Base-by-base conservation (phyloP, 2,329 filamentous ascomycete genomes). In the Colletotrichum scovillei region DNA sequence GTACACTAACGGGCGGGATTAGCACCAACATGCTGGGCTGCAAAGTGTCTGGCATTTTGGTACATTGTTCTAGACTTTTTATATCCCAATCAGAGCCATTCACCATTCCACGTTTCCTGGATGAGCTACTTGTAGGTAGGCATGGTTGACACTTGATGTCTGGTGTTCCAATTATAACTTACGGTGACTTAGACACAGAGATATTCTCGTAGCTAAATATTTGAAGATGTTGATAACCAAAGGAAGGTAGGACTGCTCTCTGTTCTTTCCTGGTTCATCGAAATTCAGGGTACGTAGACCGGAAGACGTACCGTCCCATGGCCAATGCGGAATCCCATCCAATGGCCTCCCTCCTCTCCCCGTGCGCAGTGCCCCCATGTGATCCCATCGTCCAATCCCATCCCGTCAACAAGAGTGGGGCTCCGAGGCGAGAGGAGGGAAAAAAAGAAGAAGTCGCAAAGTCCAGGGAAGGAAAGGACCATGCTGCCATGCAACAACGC, bases 351-450 rank as follows among this genome's bases (percentile, higher is more conserved):
- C 64, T 67, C 63, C 63, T 55, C 63, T n/a, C 28, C 12, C 49
- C 32, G 35, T 56, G 16, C 26, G 49, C 52, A 28, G 24, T n/a
- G 4, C 63, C 38, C 59, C 24, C 58, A 55, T 52, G 65, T 59
- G 65, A 63, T 72, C 28, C 28, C 35, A 28, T 52, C 63, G 32
- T 62, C 69, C 69, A 71, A 67, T 71, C 69, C 63, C 42, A 49
- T 42, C 16, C 38, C 24, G 59, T 32, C 42, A n/a, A 46, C 24
- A 63, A 26, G 60, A 52, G 22, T 42, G 46, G 32, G 26, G n/a
- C 64, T n/a, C 24, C 19, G 19, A 49, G 42, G 19, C 19, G 42
- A n/a, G 42, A 49, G 42, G 42, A 49, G 7, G 42, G 42, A 49
- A 42, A 42, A 46, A 49, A 49, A 22, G 42, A 49, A 49, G 6